These are phyloP conservation scores for Ananas comosus DNA, from an alignment of 176 grass and related monocot species.

Conservation along the genomic window DNA sequence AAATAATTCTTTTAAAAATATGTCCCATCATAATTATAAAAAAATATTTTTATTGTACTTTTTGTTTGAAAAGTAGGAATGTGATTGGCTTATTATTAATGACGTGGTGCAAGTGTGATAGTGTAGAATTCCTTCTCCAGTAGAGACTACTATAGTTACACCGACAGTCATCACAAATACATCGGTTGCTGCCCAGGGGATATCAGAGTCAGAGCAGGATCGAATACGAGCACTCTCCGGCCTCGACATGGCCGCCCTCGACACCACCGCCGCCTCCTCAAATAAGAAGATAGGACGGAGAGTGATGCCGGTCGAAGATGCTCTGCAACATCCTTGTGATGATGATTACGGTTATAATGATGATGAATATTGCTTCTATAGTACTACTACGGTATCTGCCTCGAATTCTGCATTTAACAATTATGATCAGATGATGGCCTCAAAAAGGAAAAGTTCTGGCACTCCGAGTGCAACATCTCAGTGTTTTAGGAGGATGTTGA, in stretches of 20 bases:
- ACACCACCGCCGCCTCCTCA: background rate
- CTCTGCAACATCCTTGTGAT: background rate
- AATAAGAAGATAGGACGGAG: slow-evolving; percentile 1
- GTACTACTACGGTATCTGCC: background rate
- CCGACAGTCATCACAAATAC: too few species aligned
- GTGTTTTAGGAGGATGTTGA: slow-evolving; percentile 21
- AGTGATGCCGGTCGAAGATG: slow-evolving; percentile 21
- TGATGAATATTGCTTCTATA: too few species aligned
- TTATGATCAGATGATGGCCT: background rate
- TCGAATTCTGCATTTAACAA: background rate
- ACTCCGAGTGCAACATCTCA: slow-evolving; percentile 1
- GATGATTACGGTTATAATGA: slow-evolving; percentile 34
- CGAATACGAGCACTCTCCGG: slow-evolving; percentile 23
- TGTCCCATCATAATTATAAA: too few species aligned
- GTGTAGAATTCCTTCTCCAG: too few species aligned
- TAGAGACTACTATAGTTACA: too few species aligned
- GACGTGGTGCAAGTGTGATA: too few species aligned
- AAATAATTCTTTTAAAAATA: too few species aligned
- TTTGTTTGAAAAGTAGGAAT: too few species aligned
- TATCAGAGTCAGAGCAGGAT: too few species aligned
- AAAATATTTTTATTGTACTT: too few species aligned
- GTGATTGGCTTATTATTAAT: too few species aligned
- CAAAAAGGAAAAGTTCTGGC: background rate
- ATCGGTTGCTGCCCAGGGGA: too few species aligned
- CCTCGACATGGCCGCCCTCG: slow-evolving; percentile 42